A percentile compares a stretch with the other conserved stretches of the same genome.
phyloP scores from a whole-genome alignment of 2,329 filamentous ascomycete genomes.

The Talaromyces rugulosus region DNA sequence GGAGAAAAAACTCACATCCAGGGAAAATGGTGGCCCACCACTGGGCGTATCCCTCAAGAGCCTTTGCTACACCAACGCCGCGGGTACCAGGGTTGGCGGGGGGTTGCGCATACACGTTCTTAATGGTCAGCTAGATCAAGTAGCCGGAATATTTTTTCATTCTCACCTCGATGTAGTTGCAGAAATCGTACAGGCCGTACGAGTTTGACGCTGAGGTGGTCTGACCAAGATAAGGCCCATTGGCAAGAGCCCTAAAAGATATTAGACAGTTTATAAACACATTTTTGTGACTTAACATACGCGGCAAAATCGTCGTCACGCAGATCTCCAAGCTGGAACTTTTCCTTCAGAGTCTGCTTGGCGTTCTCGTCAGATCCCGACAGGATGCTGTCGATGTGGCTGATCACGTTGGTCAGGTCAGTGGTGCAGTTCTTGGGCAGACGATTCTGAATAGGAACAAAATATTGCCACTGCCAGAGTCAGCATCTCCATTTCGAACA shows the following conservation, averaged over 20 bases:
- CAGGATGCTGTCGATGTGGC: slow-evolving; percentile 51
- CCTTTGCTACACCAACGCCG: slow-evolving; percentile 53
- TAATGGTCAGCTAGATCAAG: slow-evolving; percentile 14
- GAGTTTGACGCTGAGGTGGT: slow-evolving; percentile 44
- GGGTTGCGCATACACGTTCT: slow-evolving; percentile 30
- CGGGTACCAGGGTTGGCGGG: slow-evolving; percentile 29
- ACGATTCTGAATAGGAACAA: slow-evolving; percentile 52
- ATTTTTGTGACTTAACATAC: slow-evolving; percentile 18
- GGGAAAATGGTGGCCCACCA: slow-evolving; percentile 50
- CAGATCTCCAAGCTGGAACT: slow-evolving; percentile 51
- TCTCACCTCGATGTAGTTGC: slow-evolving; percentile 49
- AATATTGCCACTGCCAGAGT: slow-evolving; percentile 50
- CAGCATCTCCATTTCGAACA: neutral
- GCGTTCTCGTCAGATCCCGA: slow-evolving; percentile 40
- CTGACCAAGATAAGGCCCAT: slow-evolving; percentile 59
- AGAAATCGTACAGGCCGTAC: slow-evolving; percentile 37
- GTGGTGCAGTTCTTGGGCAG: slow-evolving; percentile 57
- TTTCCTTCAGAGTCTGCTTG: slow-evolving; percentile 44
- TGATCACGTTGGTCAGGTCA: slow-evolving; percentile 50
- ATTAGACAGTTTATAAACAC: neutral
- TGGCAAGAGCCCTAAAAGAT: slow-evolving; percentile 44
- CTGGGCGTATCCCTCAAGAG: slow-evolving; percentile 52
- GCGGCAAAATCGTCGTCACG: slow-evolving; percentile 51
- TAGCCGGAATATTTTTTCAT: slow-evolving; percentile 1
- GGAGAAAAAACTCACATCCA: slow-evolving; percentile 37